These are phyloP conservation scores for Diaporthe citri DNA, from an alignment of 2,329 filamentous ascomycete species.

Conservation along the genomic window DNA sequence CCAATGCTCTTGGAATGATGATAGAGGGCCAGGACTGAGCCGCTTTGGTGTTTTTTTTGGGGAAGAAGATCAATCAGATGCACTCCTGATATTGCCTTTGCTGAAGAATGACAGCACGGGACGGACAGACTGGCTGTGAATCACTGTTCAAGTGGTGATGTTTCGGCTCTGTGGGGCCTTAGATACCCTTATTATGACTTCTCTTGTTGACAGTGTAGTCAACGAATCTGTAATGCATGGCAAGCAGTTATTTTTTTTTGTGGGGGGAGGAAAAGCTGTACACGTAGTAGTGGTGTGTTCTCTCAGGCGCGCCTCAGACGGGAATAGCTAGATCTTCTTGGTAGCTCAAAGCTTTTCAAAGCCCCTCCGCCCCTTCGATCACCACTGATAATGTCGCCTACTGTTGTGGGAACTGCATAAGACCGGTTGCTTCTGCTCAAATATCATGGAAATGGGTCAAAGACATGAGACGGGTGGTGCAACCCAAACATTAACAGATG, in stretches of 20 bases:
- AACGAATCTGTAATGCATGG: neutral
- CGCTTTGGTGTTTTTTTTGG: too few species aligned
- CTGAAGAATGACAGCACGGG: neutral
- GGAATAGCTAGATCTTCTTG: neutral
- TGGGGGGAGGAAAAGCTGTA: neutral
- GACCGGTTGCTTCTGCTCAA: neutral
- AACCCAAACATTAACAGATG: neutral
- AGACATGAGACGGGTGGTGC: neutral
- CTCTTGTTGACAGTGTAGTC: neutral
- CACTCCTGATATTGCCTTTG: neutral
- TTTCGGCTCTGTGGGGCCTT: neutral
- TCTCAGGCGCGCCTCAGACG: too few species aligned
- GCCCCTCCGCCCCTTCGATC: neutral
- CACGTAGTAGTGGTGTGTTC: neutral
- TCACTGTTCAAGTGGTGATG: neutral
- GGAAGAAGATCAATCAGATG: neutral
- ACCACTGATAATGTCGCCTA: too few species aligned
- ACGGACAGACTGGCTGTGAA: neutral
- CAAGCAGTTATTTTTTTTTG: neutral
- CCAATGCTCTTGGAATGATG: constrained; percentile 71
- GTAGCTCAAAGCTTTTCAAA: neutral
- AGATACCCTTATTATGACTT: constrained; percentile 9
- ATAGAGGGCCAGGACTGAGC: constrained; percentile 60
- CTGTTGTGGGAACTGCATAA: neutral
- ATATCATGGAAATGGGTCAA: neutral